phyloP scores from a whole-genome alignment of 495 filamentous ascomycete species.

The Penicillium malachiteum region DNA sequence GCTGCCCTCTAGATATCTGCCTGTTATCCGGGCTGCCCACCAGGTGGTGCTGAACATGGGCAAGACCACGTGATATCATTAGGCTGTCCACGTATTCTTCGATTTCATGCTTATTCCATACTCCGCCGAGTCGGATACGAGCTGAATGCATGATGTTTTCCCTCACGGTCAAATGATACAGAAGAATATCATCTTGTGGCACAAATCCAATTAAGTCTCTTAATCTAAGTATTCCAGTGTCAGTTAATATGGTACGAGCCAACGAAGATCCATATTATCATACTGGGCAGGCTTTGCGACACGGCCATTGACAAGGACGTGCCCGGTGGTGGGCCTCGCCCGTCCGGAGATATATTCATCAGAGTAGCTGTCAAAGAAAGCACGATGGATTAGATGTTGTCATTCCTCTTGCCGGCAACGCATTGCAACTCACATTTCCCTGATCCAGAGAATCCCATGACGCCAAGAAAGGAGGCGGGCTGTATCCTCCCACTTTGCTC shows the following conservation, averaged over 20 bases:
- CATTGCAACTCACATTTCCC: not conserved
- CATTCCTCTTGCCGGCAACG: no score
- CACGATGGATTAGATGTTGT: not conserved
- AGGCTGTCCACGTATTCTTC: conserved; percentile 42
- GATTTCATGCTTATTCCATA: conserved; percentile 25
- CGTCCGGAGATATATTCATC: not conserved
- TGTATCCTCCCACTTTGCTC: not conserved
- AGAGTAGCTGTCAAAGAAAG: not conserved
- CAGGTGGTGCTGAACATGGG: conserved; percentile 63
- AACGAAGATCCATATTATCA: not conserved
- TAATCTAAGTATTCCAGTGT: not conserved
- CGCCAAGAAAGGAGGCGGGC: not conserved
- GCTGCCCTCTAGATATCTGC: conserved; percentile 70
- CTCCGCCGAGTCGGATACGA: conserved; percentile 37
- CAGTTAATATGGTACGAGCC: not conserved
- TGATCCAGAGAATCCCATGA: not conserved
- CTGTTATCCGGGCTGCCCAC: conserved; percentile 68
- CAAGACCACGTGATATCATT: conserved; percentile 37
- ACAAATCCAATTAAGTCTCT: conserved; percentile 49
- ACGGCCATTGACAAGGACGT: not conserved
- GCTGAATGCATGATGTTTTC: conserved; percentile 56
- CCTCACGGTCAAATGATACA: conserved; percentile 50
- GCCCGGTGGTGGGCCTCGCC: not conserved
- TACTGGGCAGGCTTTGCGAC: not conserved
- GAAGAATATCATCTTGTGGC: conserved; percentile 51